Base-by-base conservation (phyloP, 495 filamentous ascomycete species). In the Xylaria grammica region DNA sequence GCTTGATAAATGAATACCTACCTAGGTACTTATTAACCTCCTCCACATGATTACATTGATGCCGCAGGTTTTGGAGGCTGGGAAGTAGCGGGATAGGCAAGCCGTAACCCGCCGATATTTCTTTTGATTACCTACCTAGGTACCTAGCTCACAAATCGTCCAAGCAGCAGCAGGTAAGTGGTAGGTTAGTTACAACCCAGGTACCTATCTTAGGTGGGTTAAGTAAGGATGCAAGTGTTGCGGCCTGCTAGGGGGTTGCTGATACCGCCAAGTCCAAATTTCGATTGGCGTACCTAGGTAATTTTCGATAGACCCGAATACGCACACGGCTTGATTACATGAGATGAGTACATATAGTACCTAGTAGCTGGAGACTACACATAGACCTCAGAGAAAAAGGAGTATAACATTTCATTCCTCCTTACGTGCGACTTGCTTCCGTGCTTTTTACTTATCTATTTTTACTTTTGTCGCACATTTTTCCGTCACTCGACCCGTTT, bases 291-390 rank as follows among this genome's bases (percentile, higher is more conserved):
- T 48, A 11, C n/a, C 34, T 5, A 5, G 5, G 34, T 36, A 36
- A 36, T 11, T 48, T 48, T 48, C 15, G 4, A 48, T 19, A 48
- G 20, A 53, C 30, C 48, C 59, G 59, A 62, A 62, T 62, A 62
- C 59, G 59, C 59, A 38, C 15, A 44, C 3, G 26, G 5, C 11
- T 36, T 6, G 34, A 36, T 36, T 6, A 11, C 11, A 36, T 11
- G 6, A 6, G 6, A 6, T 36, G 5, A 36, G 6, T 36, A 36
- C 34, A 11, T 36, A 36, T 11, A 36, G 34, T 36, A 36, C 34
- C 11, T 6, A 6, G 34, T 36, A 36, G 34, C n/a, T n/a, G n/a
- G n/a, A 9, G 15, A 29, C 24, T 53, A 53, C 29, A 22, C 17
- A 26, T 17, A 13, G 24, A 42, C 42, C 44, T 49, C 32, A 50